Evolutionary conservation across 106 monocot species (phyloP), one percentile per base, ranked within the genome.

Genomic region (Dioscorea dumetorum): DNA sequence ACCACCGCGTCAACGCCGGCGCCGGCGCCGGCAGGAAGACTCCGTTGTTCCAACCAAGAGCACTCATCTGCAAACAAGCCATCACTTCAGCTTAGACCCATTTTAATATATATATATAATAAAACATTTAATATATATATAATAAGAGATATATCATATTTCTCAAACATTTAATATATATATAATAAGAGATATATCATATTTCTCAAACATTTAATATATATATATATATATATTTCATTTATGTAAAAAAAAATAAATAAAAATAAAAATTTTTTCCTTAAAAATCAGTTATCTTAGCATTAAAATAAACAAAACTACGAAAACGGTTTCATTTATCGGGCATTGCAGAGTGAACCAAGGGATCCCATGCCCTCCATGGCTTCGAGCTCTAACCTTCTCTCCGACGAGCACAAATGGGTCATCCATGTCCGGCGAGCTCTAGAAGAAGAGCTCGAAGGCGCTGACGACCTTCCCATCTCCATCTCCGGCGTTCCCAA

Each of bases 401-500:
- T 33, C 33, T 64, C 71, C 28, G 81, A 86, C 34, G 79, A 83
- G 61, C 48, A 50, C 49, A 77, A 82, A 67, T 93, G 93, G 93
- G 49, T 93, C 17, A 70, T 68, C 41, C 64, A 64, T 18, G 76
- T 86, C n/a, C 78, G 77, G 1, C 71, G 48, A 20, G 52, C 64
- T 7, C 78, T 93, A 14, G 62, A 77, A 19, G 77, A 86, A 33
- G 81, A 82, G 18, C 24, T 67, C 16, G 88, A 81, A 41, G 62
- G 67, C 13, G 72, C 71, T 12, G 78, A 86, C 11, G 77, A 63
- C 17, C 50, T 71, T 14, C 56, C 62, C 1, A 63, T 81, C 70
- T 79, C 89, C 22, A 76, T 93, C 32, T 52, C 74, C 34, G 58
- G 62, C 12, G 89, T 89, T 16, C 89, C 93, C 4, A 93, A 79